Conservation (phyloP, 2,329 filamentous ascomycete genomes). For the Exophiala phaeomuriformis region DNA sequence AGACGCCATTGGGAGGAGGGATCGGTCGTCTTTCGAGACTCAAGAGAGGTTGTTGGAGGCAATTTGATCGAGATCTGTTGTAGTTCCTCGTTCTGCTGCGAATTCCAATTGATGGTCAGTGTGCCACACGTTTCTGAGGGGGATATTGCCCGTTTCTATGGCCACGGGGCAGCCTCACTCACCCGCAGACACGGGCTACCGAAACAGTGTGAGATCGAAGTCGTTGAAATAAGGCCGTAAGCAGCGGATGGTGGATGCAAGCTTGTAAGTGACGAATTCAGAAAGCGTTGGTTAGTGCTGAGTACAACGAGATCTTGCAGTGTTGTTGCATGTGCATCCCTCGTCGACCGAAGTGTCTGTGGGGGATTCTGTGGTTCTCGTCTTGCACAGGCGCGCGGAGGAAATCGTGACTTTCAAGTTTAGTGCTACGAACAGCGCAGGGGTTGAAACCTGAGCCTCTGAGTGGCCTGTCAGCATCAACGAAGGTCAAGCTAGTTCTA, state of each 20-base stretch:
- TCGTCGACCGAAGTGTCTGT: background rate
- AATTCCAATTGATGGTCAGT: slow-evolving; percentile 19
- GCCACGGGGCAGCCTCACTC: slow-evolving; percentile 6
- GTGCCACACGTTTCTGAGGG: slow-evolving; percentile 10
- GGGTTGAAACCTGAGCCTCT: no score
- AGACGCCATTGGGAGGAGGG: slow-evolving; percentile 46
- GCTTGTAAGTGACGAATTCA: background rate
- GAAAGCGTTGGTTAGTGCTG: no score
- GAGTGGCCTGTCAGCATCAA: no score
- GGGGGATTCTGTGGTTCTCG: background rate
- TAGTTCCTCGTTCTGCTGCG: slow-evolving; percentile 1
- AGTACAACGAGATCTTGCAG: background rate
- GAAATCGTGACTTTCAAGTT: background rate
- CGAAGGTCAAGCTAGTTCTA: no score
- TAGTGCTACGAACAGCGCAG: background rate
- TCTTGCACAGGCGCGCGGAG: background rate
- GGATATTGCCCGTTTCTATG: slow-evolving; percentile 6
- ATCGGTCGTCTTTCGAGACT: background rate
- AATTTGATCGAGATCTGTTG: background rate
- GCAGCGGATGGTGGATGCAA: no score
- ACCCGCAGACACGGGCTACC: background rate
- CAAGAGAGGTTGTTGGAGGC: background rate
- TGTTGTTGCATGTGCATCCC: background rate
- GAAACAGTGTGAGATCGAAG: background rate
- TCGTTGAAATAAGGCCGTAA: background rate